phyloP scores from a whole-genome alignment of 192 early-diverging fungal species.

The Geranomyces variabilis region DNA sequence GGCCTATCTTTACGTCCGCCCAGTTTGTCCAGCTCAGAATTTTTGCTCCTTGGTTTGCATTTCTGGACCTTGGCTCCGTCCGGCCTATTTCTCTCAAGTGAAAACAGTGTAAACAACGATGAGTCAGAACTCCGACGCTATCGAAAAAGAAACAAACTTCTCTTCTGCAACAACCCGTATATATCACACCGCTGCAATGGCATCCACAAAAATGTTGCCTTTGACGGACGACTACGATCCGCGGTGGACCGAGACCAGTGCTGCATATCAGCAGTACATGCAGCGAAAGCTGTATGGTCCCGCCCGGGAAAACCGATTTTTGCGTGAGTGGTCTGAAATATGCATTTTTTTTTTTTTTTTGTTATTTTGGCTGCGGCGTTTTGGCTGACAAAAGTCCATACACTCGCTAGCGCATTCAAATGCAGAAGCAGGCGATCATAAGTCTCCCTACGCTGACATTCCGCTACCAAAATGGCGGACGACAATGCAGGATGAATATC shows the following conservation, averaged over 20 bases:
- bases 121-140: too few relatives aligned
- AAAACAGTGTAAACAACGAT: too few relatives aligned
- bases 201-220: neutral
- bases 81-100: too few relatives aligned
- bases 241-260: conserved; percentile 1
- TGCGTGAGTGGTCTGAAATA: neutral
- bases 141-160: too few relatives aligned
- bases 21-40: too few relatives aligned
- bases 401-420: conserved; percentile 3
- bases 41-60: too few relatives aligned
- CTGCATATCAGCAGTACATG: conserved; percentile 10
- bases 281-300: conserved; percentile 13
- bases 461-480: conserved; percentile 3
- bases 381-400: too few relatives aligned
- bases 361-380: too few relatives aligned
- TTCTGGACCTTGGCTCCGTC: too few relatives aligned
- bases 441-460: conserved; percentile 2
- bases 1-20: too few relatives aligned
- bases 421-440: conserved; percentile 7
- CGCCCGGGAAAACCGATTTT: conserved; percentile 12
- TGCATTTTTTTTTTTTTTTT: too few relatives aligned
- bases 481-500: neutral
- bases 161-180: too few relatives aligned
- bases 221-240: conserved; percentile 18
- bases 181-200: neutral